Base-by-base conservation (phyloP, 23 red algal species). In the Cyanidiococcus yangmingshanensis region DNA sequence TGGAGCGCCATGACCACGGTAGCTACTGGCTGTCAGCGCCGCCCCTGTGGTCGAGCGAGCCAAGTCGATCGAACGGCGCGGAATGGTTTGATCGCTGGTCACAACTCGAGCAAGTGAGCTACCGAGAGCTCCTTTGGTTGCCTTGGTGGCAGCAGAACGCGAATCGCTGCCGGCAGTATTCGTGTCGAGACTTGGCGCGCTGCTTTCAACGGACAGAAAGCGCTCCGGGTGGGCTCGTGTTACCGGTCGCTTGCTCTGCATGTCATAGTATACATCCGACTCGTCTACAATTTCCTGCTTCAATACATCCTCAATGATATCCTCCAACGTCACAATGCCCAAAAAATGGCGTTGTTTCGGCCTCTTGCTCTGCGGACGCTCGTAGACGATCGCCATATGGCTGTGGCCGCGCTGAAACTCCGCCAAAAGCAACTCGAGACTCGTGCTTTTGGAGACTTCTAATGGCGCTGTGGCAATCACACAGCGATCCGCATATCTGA, bases 201-300 rank as follows among this genome's bases (percentile, higher is more conserved):
- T 54, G 45, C 45, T 54, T n/a, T n/a, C n/a, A 21, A 21, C 45
- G 45, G 45, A 54, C 45, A 54, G 45, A 21, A 54, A 54, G 45
- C 45, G 45, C 45, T 54, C 45, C 12, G 63, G 16, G 32, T 71
- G n/a, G 3, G n/a, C n/a, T 3, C 63, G 63, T 32, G 21, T 25
- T 2, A 71, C 21, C 3, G n/a, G 63, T 29, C 27, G 21, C 27
- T 71, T 71, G 63, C 63, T 71, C n/a, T 71, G 63, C 63, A 71
- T 71, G 27, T 71, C 63, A 35, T 71, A 71, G 32, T 86, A 86
- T 1, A 82, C 76, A 58, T 87, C 85, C 0, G 85, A 80, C 58
- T 87, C 85, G 41, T 87, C 85, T 17, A 87, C 76, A 74, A 87
- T 87, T 57, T 87, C 85, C 24, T 87, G 75, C 79, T 87, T 50